phyloP scores from a whole-genome alignment of 352 stramenopile genomes.

The Plasmopara viticola region DNA sequence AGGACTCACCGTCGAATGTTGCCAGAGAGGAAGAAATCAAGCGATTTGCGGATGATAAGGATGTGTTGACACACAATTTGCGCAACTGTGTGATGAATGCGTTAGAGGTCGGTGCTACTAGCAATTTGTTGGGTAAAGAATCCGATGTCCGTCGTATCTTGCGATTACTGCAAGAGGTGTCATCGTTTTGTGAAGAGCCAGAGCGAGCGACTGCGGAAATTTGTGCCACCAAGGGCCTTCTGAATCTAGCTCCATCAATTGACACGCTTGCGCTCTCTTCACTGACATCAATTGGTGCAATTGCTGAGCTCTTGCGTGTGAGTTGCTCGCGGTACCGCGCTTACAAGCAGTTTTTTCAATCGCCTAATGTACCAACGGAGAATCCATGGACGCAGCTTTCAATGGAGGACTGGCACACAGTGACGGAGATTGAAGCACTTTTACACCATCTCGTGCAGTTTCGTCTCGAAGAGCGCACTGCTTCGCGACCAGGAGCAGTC shows the following conservation, averaged over 20 bases:
- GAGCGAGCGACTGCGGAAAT: conserved; percentile 6
- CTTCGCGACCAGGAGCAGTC: conserved; percentile 7
- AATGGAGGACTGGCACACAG: conserved; percentile 22
- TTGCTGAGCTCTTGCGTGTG: conserved; percentile 22
- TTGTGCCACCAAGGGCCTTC: neutral
- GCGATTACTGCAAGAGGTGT: conserved; percentile 21
- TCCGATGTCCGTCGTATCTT: conserved; percentile 19
- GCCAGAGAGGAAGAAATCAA: neutral
- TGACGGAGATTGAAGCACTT: conserved; percentile 28
- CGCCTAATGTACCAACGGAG: conserved; percentile 14
- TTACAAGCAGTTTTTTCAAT: conserved; percentile 28
- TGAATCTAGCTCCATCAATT: conserved; percentile 5
- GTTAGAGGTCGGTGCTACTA: conserved; percentile 8
- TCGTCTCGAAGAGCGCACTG: conserved; percentile 19
- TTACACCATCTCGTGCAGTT: conserved; percentile 26
- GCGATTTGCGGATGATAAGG: conserved; percentile 8
- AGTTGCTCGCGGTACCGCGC: conserved; percentile 21
- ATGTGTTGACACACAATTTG: conserved; percentile 18
- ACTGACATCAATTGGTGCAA: conserved; percentile 18
- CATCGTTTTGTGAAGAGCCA: conserved; percentile 11
- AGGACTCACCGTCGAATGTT: conserved; percentile 1
- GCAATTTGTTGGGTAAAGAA: conserved; percentile 4
- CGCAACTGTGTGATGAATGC: conserved; percentile 22
- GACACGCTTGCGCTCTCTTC: conserved; percentile 11
- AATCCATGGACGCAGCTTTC: conserved; percentile 21